Base-by-base conservation (phyloP, 345 rosid species). In the Schrenkiella parvula region DNA sequence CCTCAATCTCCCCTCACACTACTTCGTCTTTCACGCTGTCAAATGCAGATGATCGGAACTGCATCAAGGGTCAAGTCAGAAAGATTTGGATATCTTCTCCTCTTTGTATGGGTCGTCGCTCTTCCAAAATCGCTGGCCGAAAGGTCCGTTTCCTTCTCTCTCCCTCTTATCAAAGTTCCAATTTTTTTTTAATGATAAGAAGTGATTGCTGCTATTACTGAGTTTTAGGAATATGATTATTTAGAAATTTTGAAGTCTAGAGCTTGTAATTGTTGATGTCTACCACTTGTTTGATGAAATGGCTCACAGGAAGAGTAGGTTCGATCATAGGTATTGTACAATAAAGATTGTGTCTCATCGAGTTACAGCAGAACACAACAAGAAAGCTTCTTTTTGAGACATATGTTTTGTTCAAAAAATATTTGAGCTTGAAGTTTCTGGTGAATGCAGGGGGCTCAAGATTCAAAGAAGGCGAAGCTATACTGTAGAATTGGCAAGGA, bases 91-190 rank as follows among this genome's bases (percentile, higher is more conserved):
- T 86, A 13, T 84, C 65, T 34, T 74, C 92, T 78, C 90, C 88
- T 68, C 68, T 88, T n/a, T 82, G 89, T 77, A 88, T 88, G 97
- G 96, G 98, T 73, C 72, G 97, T 74, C 91, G 92, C 68, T 93
- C 98, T 64, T 76, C 82, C 80, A 93, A 91, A 70, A 91, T 93
- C 54, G 96, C 98, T 21, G 95, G 93, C 34, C 82, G 95, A 67
- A 93, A 91, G 96, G 97, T 92, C 54, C 23, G 22, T 52, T 50
- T 34, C 0, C 11, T 4, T 15, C 13, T 47, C 17, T 8, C 52
- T 57, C 48, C 9, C 4, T 21, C 14, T 32, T 18, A 26, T 15
- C 8, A 41, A 4, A 26, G 35, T 63, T 21, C 15, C 18, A 35
- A 8, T 38, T 28, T 26, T 19, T 38, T 28, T 26, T 19, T 1